These are phyloP conservation scores for Gillenia trifoliata DNA, from an alignment of 306 rosid genomes.

Conservation along the genomic window DNA sequence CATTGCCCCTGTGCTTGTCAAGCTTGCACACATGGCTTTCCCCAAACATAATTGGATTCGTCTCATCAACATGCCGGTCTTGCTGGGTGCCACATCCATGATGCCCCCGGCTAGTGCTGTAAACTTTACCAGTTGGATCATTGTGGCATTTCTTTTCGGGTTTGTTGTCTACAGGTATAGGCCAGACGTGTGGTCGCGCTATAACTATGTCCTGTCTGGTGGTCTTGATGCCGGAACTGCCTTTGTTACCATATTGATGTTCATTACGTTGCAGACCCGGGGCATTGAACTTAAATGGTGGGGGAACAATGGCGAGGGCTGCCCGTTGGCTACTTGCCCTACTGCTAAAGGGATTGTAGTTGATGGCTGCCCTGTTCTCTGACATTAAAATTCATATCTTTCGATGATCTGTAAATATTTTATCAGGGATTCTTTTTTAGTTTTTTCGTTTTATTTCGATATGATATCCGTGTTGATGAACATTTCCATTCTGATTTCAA, in stretches of 20 bases:
- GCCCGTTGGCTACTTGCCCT: constrained; percentile 77
- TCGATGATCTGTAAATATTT: background rate
- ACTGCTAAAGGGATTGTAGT: constrained; percentile 44
- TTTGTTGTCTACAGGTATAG: constrained; percentile 37
- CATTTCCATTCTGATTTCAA: background rate
- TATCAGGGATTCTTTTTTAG: background rate
- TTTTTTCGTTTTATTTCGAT: background rate
- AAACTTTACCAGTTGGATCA: constrained; percentile 71
- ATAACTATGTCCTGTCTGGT: constrained; percentile 66
- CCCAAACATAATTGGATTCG: constrained; percentile 55
- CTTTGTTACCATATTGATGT: constrained; percentile 57
- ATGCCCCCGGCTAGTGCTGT: constrained; percentile 81
- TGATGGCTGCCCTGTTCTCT: constrained; percentile 45
- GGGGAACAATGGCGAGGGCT: constrained; percentile 55
- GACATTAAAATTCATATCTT: background rate
- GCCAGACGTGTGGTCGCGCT: constrained; percentile 56
- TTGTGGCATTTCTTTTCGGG: constrained; percentile 51
- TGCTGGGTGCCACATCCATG: constrained; percentile 58
- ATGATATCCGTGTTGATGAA: background rate
- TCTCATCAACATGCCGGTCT: constrained; percentile 56
- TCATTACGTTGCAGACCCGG: constrained; percentile 38
- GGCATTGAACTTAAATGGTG: constrained; percentile 47
- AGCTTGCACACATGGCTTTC: constrained; percentile 58
- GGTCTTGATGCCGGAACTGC: constrained; percentile 92
- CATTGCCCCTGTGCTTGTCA: constrained; percentile 60